Evolutionary conservation across 169 alveolate genomes (phyloP).

Genomic region (Cryptosporidium baileyi): DNA sequence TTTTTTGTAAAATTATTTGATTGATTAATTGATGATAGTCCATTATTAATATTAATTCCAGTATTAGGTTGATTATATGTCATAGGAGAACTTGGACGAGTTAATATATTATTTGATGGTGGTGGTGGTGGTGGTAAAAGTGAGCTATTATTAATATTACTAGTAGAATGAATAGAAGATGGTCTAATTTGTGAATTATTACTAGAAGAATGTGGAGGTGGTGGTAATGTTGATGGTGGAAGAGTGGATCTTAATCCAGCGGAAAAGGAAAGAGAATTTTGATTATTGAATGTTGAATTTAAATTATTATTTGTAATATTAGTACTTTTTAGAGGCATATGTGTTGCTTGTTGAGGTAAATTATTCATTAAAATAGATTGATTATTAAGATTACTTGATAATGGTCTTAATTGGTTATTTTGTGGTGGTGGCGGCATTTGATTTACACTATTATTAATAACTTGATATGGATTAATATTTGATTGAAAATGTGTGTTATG

Average conservation of each 20-base stretch:
- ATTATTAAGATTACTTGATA: not conserved
- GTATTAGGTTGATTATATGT: not conserved
- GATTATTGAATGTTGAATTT: not conserved
- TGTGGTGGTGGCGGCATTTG: slow-evolving; percentile 10
- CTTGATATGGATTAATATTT: not conserved
- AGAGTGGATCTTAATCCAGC: not conserved
- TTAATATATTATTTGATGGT: not conserved
- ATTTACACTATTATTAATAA: not conserved
- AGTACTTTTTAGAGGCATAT: too few relatives aligned
- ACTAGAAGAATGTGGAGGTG: slow-evolving; percentile 5
- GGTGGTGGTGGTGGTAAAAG: slow-evolving; percentile 37
- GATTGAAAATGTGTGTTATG: not conserved
- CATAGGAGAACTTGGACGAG: slow-evolving; percentile 57
- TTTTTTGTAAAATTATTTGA: not conserved
- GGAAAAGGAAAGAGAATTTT: not conserved
- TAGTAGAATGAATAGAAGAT: slow-evolving; percentile 5
- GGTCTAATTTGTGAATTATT: not conserved
- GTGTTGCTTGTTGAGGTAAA: not conserved
- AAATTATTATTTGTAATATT: not conserved
- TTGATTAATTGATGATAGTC: not conserved
- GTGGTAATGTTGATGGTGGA: slow-evolving; percentile 4
- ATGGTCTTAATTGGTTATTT: not conserved
- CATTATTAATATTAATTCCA: not conserved
- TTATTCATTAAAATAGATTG: not conserved
- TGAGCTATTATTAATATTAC: not conserved